These are phyloP conservation scores for Globisporangium barbulae DNA, from an alignment of 352 stramenopile species.

Conservation along the genomic window DNA sequence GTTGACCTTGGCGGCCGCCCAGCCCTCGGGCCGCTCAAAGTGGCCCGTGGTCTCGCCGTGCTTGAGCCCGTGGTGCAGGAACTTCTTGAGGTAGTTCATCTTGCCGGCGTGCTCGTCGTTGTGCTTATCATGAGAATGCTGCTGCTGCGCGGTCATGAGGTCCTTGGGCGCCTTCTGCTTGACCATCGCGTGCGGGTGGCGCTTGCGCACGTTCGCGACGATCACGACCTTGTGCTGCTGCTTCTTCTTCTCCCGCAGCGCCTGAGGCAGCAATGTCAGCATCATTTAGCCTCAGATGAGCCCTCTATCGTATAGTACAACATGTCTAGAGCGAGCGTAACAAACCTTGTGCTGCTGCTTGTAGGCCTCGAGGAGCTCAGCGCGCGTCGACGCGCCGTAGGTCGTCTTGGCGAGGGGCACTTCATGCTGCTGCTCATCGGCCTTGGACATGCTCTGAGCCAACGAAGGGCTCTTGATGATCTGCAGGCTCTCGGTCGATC, in stretches of 20 bases:
- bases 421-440: slow-evolving; percentile 8
- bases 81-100: slow-evolving; percentile 35
- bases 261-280: slow-evolving; percentile 19
- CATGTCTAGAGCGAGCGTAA: not conserved
- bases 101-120: slow-evolving; percentile 10
- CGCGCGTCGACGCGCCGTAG: slow-evolving; percentile 15
- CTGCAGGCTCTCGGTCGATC: not conserved
- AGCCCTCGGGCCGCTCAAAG: slow-evolving; percentile 42
- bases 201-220: slow-evolving; percentile 43
- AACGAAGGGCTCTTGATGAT: not conserved
- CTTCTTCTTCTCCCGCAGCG: slow-evolving; percentile 39
- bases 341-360: slow-evolving; percentile 34
- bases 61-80: slow-evolving; percentile 28
- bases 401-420: slow-evolving; percentile 6
- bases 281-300: not conserved
- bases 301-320: not conserved
- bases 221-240: slow-evolving; percentile 59
- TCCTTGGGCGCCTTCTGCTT: slow-evolving; percentile 23
- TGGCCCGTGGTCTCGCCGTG: slow-evolving; percentile 22
- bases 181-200: slow-evolving; percentile 36
- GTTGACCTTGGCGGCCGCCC: slow-evolving; percentile 52
- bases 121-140: not conserved
- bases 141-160: not conserved
- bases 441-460: slow-evolving; percentile 9
- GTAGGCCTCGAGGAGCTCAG: slow-evolving; percentile 50